These are phyloP conservation scores for Penicillium cataractarum DNA, from an alignment of 495 filamentous ascomycete genomes.

Conservation along the genomic window DNA sequence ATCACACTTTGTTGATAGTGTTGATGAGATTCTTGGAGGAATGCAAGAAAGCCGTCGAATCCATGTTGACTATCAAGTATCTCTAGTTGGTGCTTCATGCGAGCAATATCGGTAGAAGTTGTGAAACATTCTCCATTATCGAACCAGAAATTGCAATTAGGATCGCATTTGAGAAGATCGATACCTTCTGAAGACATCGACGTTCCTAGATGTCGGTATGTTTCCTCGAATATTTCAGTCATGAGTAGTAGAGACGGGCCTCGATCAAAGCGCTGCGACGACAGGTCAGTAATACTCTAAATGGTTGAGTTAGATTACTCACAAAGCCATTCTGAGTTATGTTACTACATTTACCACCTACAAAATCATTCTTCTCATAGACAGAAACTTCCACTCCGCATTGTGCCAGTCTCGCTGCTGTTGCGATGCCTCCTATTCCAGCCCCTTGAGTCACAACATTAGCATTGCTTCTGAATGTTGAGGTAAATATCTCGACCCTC, in stretches of 20 bases:
- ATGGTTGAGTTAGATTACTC: background rate
- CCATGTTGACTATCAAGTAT: constrained; percentile 66
- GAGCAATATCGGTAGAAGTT: constrained; percentile 59
- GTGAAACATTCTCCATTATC: constrained; percentile 60
- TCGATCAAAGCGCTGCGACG: constrained; percentile 65
- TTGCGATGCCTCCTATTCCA: constrained; percentile 11
- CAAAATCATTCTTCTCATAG: constrained; percentile 12
- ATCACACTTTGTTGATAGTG: constrained; percentile 65
- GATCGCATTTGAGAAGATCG: constrained; percentile 65
- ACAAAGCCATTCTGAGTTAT: constrained; percentile 5
- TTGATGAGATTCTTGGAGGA: constrained; percentile 61
- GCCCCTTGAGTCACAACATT: constrained; percentile 4
- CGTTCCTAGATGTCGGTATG: constrained; percentile 65
- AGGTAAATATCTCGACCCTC: background rate
- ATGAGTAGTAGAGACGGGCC: constrained; percentile 71
- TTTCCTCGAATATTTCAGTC: constrained; percentile 63
- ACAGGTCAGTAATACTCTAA: background rate
- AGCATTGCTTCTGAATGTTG: background rate
- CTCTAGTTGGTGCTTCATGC: constrained; percentile 68
- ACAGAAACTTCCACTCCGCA: constrained; percentile 10
- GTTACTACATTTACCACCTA: constrained; percentile 14
- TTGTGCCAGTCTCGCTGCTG: constrained; percentile 9
- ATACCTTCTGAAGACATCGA: constrained; percentile 61
- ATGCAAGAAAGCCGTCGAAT: constrained; percentile 64
- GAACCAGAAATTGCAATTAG: constrained; percentile 71